Evolutionary conservation across 805 yeast genomes (phyloP).

Genomic region (Wickerhamomyces mucosus): DNA sequence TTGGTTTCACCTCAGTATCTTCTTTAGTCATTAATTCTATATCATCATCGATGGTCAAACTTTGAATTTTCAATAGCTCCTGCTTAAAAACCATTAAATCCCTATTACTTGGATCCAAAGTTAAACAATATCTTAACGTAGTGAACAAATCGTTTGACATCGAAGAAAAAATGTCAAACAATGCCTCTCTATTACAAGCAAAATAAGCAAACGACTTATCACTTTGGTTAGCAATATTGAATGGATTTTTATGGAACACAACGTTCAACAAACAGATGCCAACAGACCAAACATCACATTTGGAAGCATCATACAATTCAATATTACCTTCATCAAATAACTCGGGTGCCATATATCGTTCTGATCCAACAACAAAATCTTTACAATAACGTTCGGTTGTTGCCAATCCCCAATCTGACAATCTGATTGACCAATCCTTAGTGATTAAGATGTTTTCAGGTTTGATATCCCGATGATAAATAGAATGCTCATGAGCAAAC

Average conservation of each 20-base stretch:
- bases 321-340: constrained; percentile 51
- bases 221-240: constrained; percentile 66
- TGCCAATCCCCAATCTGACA: constrained; percentile 73
- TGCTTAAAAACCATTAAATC: constrained; percentile 49
- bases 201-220: constrained; percentile 82
- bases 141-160: constrained; percentile 82
- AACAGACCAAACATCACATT: constrained; percentile 83
- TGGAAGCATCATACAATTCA: constrained; percentile 64
- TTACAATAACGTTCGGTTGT: constrained; percentile 41
- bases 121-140: constrained; percentile 68
- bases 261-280: constrained; percentile 78
- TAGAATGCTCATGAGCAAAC: constrained; percentile 60
- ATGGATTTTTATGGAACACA: constrained; percentile 85
- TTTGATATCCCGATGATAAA: constrained; percentile 77
- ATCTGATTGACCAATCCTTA: constrained; percentile 43
- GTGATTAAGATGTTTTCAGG: constrained; percentile 66
- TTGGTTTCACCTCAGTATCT: constrained; percentile 12
- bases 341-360: constrained; percentile 94
- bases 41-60: constrained; percentile 81
- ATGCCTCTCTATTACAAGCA: constrained; percentile 78
- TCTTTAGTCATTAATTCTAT: constrained; percentile 36
- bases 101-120: constrained; percentile 83
- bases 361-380: constrained; percentile 83
- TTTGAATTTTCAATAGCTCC: constrained; percentile 51
- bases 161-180: constrained; percentile 85